Base-by-base conservation (phyloP, 2,329 filamentous ascomycete genomes). In the Hymenoscyphus scutula region DNA sequence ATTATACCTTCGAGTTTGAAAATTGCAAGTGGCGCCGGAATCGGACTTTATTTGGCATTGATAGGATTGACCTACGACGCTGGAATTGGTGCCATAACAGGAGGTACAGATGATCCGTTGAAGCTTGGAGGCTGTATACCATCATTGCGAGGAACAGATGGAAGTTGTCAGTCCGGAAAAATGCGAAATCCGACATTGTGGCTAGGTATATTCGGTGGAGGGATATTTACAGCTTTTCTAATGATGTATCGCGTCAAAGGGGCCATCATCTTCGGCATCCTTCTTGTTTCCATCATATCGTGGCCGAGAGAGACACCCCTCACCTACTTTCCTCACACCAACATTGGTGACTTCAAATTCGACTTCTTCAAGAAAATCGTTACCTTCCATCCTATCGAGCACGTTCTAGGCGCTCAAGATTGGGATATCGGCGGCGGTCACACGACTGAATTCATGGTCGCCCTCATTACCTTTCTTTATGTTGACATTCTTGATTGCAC, bases 281-380 rank as follows among this genome's bases (percentile, higher is more conserved):
- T 93, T 29, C 84, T 96, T 29, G 91, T 96, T 62, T 92, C 89
- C 66, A 89, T 96, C 76, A 92, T 95, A 75, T 96, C 91, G 8
- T 96, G 92, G 92, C 92, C 92, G 0, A 85, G 92, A 27, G 78
- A 80, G 19, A 94, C 91, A 0, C 74, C 82, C 0, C 87, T 96
- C 62, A 94, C 91, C 5, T 92, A 89, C 75, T 96, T 96, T 77
- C 91, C 92, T 0, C 81, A 93, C 71, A 90, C 85, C 0, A 68
- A 80, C 0, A 75, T 88, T 2, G 92, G 92, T 48, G 80, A 93
- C 74, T 82, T 82, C 70, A 79, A 79, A 48, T 96, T 96, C 75
- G 81, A 93, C 70, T 96, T 96, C 77, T 96, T 96, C 84, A 92
- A 90, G 75, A 84, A 92, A 74, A 90, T 96, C 1, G 91, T 94